A percentile compares a stretch with the other conserved stretches of the same genome.
Conservation (phyloP, 352 stramenopile genomes). For the Globisporangium lucens region DNA sequence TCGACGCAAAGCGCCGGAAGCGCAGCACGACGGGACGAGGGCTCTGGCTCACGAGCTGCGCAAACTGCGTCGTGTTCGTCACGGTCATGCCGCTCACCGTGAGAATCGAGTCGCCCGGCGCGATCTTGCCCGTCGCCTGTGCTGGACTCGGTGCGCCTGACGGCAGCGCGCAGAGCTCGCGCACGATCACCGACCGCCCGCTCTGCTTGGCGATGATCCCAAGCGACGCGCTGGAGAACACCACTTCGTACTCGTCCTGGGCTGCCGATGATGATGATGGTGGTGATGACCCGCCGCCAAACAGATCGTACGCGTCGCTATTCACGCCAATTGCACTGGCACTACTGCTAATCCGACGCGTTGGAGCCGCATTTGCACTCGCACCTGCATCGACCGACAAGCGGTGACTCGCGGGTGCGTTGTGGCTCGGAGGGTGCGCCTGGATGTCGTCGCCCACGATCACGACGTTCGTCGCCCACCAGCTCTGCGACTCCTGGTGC, state of each 20-base stretch:
- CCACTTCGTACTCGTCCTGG: slow-evolving; percentile 70
- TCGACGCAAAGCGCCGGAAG: slow-evolving; percentile 43
- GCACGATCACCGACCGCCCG: slow-evolving; percentile 56
- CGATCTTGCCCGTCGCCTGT: slow-evolving; percentile 48
- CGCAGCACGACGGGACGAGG: slow-evolving; percentile 68
- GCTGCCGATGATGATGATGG: slow-evolving; percentile 6
- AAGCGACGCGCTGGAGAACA: slow-evolving; percentile 53
- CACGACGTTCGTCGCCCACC: slow-evolving; percentile 78
- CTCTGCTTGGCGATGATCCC: slow-evolving; percentile 76
- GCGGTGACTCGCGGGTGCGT: background rate
- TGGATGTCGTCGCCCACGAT: slow-evolving; percentile 82
- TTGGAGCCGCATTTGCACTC: background rate
- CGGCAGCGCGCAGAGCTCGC: slow-evolving; percentile 49
- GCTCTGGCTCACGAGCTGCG: slow-evolving; percentile 52
- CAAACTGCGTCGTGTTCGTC: slow-evolving; percentile 70
- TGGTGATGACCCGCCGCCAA: slow-evolving; percentile 13
- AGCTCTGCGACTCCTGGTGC: slow-evolving; percentile 72
- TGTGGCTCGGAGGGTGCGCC: slow-evolving; percentile 24
- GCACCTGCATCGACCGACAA: background rate
- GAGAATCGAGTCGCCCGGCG: slow-evolving; percentile 63
- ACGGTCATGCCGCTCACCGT: slow-evolving; percentile 66
- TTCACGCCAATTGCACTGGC: background rate
- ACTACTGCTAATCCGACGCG: background rate
- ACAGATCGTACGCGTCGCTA: slow-evolving; percentile 12
- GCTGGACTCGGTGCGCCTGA: slow-evolving; percentile 46